Percentiles rank a stretch among this genome's conserved stretches.
phyloP scores from a whole-genome alignment of 192 early-diverging fungal genomes.

The Backusella liffmaniae region DNA sequence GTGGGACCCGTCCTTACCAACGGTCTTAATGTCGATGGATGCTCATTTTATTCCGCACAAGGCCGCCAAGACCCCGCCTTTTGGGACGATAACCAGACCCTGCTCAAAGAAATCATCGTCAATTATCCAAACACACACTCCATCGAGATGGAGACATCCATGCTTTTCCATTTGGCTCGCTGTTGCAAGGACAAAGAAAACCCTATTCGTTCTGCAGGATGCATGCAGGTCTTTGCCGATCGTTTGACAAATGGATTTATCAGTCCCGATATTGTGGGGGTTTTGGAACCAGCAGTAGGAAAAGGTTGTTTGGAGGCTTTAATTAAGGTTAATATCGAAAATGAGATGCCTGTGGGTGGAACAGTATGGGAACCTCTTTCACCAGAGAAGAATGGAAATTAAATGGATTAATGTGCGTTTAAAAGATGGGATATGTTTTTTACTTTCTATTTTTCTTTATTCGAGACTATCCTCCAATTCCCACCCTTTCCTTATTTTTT shows the following conservation, averaged over 20 bases:
- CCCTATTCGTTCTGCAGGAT: conserved; percentile 71
- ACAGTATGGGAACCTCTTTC: conserved; percentile 45
- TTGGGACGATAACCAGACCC: conserved; percentile 70
- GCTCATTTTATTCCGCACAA: conserved; percentile 87
- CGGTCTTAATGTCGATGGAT: conserved; percentile 75
- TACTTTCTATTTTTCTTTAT: not conserved
- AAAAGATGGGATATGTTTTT: not conserved
- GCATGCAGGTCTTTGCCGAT: conserved; percentile 84
- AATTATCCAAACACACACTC: conserved; percentile 52
- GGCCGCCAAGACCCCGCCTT: conserved; percentile 71
- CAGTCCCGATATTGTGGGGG: conserved; percentile 43
- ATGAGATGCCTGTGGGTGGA: conserved; percentile 35
- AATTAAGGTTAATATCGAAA: conserved; percentile 40
- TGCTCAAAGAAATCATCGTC: conserved; percentile 51
- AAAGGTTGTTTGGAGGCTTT: conserved; percentile 64
- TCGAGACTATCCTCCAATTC: not conserved
- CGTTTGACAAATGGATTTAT: conserved; percentile 71
- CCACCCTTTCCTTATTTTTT: not conserved
- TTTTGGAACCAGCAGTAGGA: conserved; percentile 57
- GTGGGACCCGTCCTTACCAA: conserved; percentile 30
- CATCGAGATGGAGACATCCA: conserved; percentile 89
- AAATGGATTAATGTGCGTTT: not conserved
- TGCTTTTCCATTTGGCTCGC: conserved; percentile 79
- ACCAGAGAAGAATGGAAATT: not conserved
- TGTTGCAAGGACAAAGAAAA: conserved; percentile 35